Evolutionary conservation across 805 yeast species (phyloP), one percentile per base, ranked within the genome.

Genomic region (Dipodascopsis uninucleata): DNA sequence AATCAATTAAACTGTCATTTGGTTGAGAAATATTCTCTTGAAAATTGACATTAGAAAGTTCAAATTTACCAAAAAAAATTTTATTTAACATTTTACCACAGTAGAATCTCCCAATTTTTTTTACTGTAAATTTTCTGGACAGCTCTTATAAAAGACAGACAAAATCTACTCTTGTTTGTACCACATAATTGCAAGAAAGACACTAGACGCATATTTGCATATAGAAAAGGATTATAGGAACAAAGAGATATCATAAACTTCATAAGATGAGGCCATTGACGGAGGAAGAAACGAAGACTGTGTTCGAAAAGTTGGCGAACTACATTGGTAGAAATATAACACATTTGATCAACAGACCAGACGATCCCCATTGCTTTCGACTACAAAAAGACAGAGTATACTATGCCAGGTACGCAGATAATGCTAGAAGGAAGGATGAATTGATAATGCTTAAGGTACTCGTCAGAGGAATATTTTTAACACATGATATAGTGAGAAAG

Each of bases 271-370:
- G 98, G 74, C 86, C 88, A 39, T 75, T 90, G 56, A 90, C 97
- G 55, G 98, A 90, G 64, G 96, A 88, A 65, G 98, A 93, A 65
- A 90, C 98, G 33, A 87, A 85, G 65, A 90, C 83, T 14, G 95
- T 93, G 32, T 90, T 93, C 65, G 97, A 93, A 63, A 93, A 93
- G 68, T 76, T 93, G 45, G 97, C 97, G 50, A 90, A 84, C 65
- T 93, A 93, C 61, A 85, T 93, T 56, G 98, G 98, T n/a, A 76
- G 96, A 65, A 93, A 90, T 67, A 90, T 93, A 46, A 79, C 95
- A 4, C 80, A 80, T 51, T 70, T 93, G 47, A 86, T 93, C 47
- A 94, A 90, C 59, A 82, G 87, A 61, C 61, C 69, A 16, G 83
- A 83, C 55, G 85, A 85, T 57, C 95, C 95, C 16, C 95, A 88